Percentiles rank a stretch among this genome's conserved stretches.
These are phyloP conservation scores for Beauveria asiatica DNA, from an alignment of 2,329 filamentous ascomycete genomes.

Conservation along the genomic window DNA sequence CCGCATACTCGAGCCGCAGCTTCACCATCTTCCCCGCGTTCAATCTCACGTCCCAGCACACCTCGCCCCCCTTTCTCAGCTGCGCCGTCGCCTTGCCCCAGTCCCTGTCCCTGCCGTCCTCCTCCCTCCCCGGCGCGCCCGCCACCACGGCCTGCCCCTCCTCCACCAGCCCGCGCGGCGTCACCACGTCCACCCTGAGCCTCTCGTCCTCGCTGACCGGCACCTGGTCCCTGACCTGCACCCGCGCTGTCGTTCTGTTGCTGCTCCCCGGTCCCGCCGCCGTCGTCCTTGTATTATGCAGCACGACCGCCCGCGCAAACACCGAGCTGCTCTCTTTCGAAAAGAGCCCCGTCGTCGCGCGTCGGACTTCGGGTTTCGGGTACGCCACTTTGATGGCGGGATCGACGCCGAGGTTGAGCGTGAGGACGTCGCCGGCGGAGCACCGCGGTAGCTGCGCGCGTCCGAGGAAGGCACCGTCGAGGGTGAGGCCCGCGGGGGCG, in stretches of 20 bases:
- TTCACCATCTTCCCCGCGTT: conserved; percentile 49
- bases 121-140: conserved; percentile 24
- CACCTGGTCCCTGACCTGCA: conserved; percentile 48
- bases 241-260: conserved; percentile 29
- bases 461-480: conserved; percentile 56
- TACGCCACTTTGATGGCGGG: conserved; percentile 45
- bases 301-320: conserved; percentile 36
- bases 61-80: conserved; percentile 49
- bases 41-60: conserved; percentile 50
- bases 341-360: conserved; percentile 40
- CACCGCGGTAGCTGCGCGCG: conserved; percentile 44
- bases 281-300: conserved; percentile 36
- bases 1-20: conserved; percentile 53
- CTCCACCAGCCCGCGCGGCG: conserved; percentile 35
- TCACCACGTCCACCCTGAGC: conserved; percentile 38
- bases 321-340: conserved; percentile 39
- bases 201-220: conserved; percentile 50
- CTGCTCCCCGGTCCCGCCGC: conserved; percentile 17
- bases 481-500: conserved; percentile 47
- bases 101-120: conserved; percentile 26
- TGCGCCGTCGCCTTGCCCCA: conserved; percentile 48
- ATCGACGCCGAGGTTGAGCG: conserved; percentile 47
- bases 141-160: conserved; percentile 28
- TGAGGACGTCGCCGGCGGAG: conserved; percentile 41
- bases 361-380: conserved; percentile 42